Evolutionary conservation across 306 rosid species (phyloP), one percentile per base, ranked within the genome.

Genomic region (Astragalus glycyphyllos): DNA sequence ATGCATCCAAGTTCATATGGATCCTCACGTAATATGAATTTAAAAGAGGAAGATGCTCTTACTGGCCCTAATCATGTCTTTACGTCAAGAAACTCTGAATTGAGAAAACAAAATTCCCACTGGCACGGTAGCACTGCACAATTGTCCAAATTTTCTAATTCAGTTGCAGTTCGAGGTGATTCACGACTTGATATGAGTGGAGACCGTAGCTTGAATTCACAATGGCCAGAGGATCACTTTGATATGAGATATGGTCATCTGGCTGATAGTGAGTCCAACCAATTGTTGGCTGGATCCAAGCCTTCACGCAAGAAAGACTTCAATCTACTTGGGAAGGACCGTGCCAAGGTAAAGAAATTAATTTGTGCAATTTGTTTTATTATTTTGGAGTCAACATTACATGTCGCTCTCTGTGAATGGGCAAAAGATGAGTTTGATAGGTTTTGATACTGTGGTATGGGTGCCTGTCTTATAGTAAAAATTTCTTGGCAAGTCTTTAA

Each of bases 101-200:
- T 77, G 72, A 80, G 91, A 58, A 82, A 70, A 65, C 91, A 84
- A 72, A 78, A 35, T 31, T 81, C 94, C 26, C 64, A 3, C 12
- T 45, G 71, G 80, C 74, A 81, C 6, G 72, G 68, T 60, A 77
- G 85, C 16, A 60, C 75, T 6, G 75, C 75, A 48, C 81, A 84
- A 34, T 63, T 88, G 6, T 85, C 91, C 35, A 80, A 81, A 75
- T 87, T 82, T 82, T 87, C 97, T 49, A 88, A 72, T 78, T 91
- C 96, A 0, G 80, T 85, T 37, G 87, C 89, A 17, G 74, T 29
- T 55, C 84, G 81, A 60, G 84, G 85, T 60, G 85, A 58, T 72
- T 88, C 83, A 11, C 73, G 23, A 53, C 82, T 85, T 55, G 88
- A 74, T 41, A 73, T 82, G 56, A 50, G 74, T 64, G 79, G 78